These are phyloP conservation scores for Fraxinus cuspidata DNA, from an alignment of 257 asterid genomes.

Conservation along the genomic window DNA sequence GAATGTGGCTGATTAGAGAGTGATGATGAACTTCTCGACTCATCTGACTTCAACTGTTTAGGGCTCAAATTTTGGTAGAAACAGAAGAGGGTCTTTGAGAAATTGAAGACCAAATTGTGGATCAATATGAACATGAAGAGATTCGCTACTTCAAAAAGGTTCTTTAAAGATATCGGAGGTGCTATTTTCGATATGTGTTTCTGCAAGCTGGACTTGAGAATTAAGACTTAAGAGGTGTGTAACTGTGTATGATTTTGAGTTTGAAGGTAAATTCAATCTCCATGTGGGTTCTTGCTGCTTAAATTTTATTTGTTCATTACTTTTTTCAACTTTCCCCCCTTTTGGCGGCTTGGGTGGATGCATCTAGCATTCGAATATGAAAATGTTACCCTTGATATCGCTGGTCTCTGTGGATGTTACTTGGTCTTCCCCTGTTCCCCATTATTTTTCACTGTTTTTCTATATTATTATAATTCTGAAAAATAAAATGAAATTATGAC, in stretches of 20 bases:
- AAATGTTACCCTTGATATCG: neutral
- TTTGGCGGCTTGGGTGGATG: neutral
- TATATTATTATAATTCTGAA: neutral
- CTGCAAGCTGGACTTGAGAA: neutral
- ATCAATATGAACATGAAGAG: neutral
- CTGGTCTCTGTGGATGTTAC: neutral
- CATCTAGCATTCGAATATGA: neutral
- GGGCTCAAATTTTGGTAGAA: neutral
- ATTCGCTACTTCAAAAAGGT: neutral
- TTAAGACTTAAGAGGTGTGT: neutral
- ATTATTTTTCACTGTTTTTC: neutral
- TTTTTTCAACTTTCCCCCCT: neutral
- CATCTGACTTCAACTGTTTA: neutral
- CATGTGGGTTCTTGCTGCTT: neutral
- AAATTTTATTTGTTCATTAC: neutral
- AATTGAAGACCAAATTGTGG: neutral
- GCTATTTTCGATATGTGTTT: neutral
- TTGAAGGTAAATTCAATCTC: neutral
- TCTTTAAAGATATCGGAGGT: neutral
- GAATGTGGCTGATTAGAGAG: neutral
- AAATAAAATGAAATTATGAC: neutral
- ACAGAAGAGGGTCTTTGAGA: neutral
- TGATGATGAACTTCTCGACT: neutral
- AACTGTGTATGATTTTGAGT: neutral
- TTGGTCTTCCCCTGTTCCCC: neutral